Base-by-base conservation (phyloP, 192 early-diverging fungal species). In the Dispira parvispora region DNA sequence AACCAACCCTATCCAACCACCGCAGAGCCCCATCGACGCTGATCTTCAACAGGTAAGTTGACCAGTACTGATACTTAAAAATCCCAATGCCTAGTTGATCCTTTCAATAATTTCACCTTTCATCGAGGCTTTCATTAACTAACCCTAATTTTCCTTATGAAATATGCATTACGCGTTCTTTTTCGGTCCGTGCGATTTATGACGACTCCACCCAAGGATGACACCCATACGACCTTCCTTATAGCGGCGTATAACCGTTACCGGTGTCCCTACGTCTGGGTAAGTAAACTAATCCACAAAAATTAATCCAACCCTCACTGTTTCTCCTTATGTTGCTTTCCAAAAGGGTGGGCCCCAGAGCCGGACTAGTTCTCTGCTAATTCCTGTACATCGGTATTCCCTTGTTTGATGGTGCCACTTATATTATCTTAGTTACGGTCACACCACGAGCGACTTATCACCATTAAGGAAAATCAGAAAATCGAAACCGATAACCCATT, bases 231-330 rank as follows among this genome's bases (percentile, higher is more conserved):
- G 5, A 79, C 78, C 21, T 86, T 86, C 54, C 57, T 86, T 26
- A 69, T 86, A 45, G 83, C 82, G 52, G 84, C 83, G 45, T 86
- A 86, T 60, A 76, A 80, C 32, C 74, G 80, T 11, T 86, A 86
- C 66, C 78, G 79, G 63, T 82, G 82, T 45, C 84, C 84, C 21
- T 86, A 83, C 63, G 84, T 86, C 45, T 86, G 84, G 84, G 78
- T 80, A 73, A 43, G 71, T 27, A 27, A 26, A 11, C 10, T 26
- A 18, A 21, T 13, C 25, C 18, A 61, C 44, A 3, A 10, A 32
- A 61, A 1, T 0, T n/a, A 5, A 44, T 18, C 20, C 20, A 9
- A 25, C 10, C 16, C 21, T 45, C 58, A 13, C 27, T 18, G 5
- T 3, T 43, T 23, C 25, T 38, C 4, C 18, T 47, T 28, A 14